Evolutionary conservation across 2,329 filamentous ascomycete species (phyloP).

Genomic region (Capronia epimyces): DNA sequence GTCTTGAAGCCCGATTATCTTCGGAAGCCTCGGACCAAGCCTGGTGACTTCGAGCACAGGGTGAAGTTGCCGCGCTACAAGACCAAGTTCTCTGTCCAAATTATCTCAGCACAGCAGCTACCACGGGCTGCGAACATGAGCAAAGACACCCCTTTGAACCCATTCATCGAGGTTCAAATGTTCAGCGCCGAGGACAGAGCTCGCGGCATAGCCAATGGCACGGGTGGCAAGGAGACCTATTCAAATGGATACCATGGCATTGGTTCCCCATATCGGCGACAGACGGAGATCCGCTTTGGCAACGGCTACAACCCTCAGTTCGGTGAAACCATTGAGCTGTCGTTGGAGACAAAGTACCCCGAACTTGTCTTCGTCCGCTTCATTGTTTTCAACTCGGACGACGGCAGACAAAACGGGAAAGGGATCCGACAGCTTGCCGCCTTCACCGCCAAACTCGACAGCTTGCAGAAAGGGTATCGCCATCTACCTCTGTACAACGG

Average conservation of each 20-base stretch:
- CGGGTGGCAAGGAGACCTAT: conserved; percentile 60
- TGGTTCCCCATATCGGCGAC: conserved; percentile 67
- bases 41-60: conserved; percentile 33
- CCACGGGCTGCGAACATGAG: conserved; percentile 72
- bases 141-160: conserved; percentile 73
- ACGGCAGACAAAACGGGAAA: conserved; percentile 65
- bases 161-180: conserved; percentile 91
- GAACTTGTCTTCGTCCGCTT: conserved; percentile 90
- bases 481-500: conserved; percentile 84
- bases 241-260: conserved; percentile 62
- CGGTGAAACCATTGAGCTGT: conserved; percentile 71
- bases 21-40: conserved; percentile 41
- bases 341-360: conserved; percentile 86
- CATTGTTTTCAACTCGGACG: conserved; percentile 80
- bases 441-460: conserved; percentile 87
- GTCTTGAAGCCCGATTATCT: conserved; percentile 87
- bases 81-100: conserved; percentile 76
- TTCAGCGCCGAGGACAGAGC: conserved; percentile 90
- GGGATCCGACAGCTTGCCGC: conserved; percentile 66
- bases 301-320: conserved; percentile 95
- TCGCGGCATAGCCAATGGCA: conserved; percentile 62
- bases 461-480: conserved; percentile 84
- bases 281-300: conserved; percentile 72
- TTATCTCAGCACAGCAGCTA: conserved; percentile 91
- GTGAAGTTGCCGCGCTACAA: conserved; percentile 40